phyloP scores from a whole-genome alignment of 345 rosid species.

The Noccaea caerulescens region DNA sequence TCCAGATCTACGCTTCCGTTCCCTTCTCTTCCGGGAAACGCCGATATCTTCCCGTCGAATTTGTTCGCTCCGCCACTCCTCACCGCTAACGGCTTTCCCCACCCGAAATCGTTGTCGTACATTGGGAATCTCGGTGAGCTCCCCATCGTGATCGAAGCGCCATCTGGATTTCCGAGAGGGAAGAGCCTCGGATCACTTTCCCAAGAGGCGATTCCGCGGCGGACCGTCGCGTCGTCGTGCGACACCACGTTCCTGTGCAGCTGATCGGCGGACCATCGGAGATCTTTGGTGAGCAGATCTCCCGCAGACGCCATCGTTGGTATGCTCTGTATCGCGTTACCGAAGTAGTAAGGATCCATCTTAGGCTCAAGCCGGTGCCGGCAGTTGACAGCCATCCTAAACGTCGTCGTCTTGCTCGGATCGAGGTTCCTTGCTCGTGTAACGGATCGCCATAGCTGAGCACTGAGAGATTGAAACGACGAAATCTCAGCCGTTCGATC shows the following conservation, averaged over 20 bases:
- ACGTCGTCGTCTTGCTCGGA: slow-evolving; percentile 66
- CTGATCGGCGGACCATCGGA: slow-evolving; percentile 66
- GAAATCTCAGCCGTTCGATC: slow-evolving; percentile 69
- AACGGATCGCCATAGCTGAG: slow-evolving; percentile 85
- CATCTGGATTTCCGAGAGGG: slow-evolving; percentile 88
- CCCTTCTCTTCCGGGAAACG: slow-evolving; percentile 83
- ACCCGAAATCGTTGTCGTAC: slow-evolving; percentile 94
- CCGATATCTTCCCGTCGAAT: slow-evolving; percentile 94
- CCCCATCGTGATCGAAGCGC: slow-evolving; percentile 97
- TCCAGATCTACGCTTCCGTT: slow-evolving; percentile 87
- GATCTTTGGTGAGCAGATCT: slow-evolving; percentile 61
- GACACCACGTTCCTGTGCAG: slow-evolving; percentile 84
- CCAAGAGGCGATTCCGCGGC: slow-evolving; percentile 71
- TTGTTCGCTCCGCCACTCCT: slow-evolving; percentile 94
- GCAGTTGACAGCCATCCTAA: slow-evolving; percentile 95
- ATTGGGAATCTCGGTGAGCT: slow-evolving; percentile 98
- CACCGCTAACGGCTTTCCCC: slow-evolving; percentile 91
- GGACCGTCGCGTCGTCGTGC: slow-evolving; percentile 67
- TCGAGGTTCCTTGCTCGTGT: slow-evolving; percentile 80
- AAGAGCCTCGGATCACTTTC: slow-evolving; percentile 80
- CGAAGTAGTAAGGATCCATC: slow-evolving; percentile 76
- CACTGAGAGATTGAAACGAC: slow-evolving; percentile 87
- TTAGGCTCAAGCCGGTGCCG: slow-evolving; percentile 83
- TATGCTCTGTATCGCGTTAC: slow-evolving; percentile 96
- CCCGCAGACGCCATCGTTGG: slow-evolving; percentile 62